Conservation (phyloP, 2,329 filamentous ascomycete species). For the Fusarium sp. region DNA sequence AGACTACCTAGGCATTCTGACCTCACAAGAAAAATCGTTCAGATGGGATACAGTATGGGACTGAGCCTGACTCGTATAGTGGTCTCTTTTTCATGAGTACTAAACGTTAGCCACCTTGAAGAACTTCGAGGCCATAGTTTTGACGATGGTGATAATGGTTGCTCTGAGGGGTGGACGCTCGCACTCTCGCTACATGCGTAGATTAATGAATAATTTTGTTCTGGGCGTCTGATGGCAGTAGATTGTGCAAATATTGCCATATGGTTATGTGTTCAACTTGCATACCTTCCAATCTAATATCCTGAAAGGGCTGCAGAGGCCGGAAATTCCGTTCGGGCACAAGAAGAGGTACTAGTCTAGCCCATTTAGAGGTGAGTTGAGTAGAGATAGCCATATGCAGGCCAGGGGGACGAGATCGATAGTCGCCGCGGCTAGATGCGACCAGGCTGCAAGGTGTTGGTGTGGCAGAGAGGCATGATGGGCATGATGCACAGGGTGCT, state of each 20-base stretch:
- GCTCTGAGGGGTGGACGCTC: not conserved
- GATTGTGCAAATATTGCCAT: not conserved
- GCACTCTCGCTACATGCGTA: not conserved
- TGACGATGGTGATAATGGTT: not conserved
- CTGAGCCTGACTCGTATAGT: not conserved
- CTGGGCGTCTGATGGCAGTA: not conserved
- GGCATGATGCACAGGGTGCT: slow-evolving; percentile 12
- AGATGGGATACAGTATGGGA: not conserved
- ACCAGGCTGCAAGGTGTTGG: slow-evolving; percentile 23
- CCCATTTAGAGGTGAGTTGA: not conserved
- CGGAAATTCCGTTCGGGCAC: not conserved
- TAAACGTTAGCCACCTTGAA: not conserved
- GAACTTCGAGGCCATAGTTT: not conserved
- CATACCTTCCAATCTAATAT: not conserved
- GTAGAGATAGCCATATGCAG: slow-evolving; percentile 17
- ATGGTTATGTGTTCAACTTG: not conserved
- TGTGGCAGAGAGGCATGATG: slow-evolving; percentile 19
- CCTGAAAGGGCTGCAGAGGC: not conserved
- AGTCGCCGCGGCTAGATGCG: slow-evolving; percentile 33
- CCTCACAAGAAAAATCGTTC: not conserved
- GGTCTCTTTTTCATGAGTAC: not conserved
- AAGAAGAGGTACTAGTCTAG: slow-evolving; percentile 1
- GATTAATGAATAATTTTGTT: not conserved
- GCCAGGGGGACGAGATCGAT: slow-evolving; percentile 29
- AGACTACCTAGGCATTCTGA: not conserved